Percentiles rank a stretch among this genome's conserved stretches.
Conservation (phyloP, 306 rosid species). For the Ormosia semicastrata region DNA sequence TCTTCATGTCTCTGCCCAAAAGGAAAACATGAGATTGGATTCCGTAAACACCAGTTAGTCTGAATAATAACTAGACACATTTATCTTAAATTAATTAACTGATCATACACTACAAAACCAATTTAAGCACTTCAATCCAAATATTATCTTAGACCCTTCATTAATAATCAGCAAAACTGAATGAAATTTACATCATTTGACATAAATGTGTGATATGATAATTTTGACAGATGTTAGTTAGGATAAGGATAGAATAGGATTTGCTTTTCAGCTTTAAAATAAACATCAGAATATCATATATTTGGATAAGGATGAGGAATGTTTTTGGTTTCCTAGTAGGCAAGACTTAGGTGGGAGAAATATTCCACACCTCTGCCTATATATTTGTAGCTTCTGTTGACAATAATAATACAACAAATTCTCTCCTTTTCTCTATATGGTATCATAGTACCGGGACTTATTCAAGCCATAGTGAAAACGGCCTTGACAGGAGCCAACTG, state of each 20-base stretch:
- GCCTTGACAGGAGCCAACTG: neutral
- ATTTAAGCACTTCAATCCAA: conserved; percentile 11
- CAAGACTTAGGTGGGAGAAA: neutral
- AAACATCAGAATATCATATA: neutral
- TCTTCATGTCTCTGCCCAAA: conserved; percentile 83
- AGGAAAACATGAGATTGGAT: conserved; percentile 23
- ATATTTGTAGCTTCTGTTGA: neutral
- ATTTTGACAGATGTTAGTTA: neutral
- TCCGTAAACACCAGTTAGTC: neutral
- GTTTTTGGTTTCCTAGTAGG: neutral
- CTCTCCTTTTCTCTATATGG: neutral
- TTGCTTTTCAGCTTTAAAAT: neutral
- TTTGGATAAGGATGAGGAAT: neutral
- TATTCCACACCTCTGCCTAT: neutral
- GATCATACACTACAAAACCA: neutral
- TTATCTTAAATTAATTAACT: neutral
- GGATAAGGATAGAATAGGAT: neutral
- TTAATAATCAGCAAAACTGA: neutral
- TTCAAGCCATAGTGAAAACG: neutral
- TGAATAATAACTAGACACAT: neutral
- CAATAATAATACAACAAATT: neutral
- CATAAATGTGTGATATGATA: neutral
- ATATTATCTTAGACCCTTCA: neutral
- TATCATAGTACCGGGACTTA: neutral
- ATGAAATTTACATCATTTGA: conserved; percentile 4